A percentile compares a stretch with the other conserved stretches of the same genome.
Evolutionary conservation across 164 flowering plant genomes (phyloP).

Genomic region (Litsea cubeba): DNA sequence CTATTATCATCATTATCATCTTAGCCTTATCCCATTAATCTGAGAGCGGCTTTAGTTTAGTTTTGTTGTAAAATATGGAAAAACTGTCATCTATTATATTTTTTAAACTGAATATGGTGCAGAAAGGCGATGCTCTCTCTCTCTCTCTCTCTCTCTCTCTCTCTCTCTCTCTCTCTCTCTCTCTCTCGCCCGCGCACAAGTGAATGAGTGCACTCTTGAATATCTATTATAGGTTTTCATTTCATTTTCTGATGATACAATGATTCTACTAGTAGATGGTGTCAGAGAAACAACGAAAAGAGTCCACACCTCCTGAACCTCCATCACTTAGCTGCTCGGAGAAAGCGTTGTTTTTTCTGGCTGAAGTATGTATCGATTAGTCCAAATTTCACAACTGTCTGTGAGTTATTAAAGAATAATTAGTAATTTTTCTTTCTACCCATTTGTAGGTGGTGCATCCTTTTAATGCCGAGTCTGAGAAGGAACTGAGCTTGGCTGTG

Average conservation of each 20-base stretch:
- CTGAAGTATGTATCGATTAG: conserved; percentile 54
- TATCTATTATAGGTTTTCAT: neutral
- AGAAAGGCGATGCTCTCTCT: too few relatives aligned
- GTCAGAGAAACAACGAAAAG: conserved; percentile 84
- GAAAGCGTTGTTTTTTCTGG: conserved; percentile 69
- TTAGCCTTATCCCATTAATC: too few relatives aligned
- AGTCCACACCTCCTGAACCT: conserved; percentile 96
- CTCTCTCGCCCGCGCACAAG: neutral
- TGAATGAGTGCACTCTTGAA: neutral
- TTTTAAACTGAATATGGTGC: too few relatives aligned
- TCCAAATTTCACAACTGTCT: neutral
- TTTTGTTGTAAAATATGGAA: too few relatives aligned
- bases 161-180: too few relatives aligned
- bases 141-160: too few relatives aligned
- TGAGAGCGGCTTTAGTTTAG: too few relatives aligned
- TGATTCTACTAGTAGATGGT: conserved; percentile 55
- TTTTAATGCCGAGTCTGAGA: conserved; percentile 64
- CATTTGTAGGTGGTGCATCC: conserved; percentile 65
- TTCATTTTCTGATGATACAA: neutral
- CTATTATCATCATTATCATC: neutral
- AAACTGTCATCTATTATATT: too few relatives aligned
- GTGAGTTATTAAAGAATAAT: neutral
- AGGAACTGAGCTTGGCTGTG: conserved; percentile 74
- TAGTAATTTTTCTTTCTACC: conserved; percentile 1
- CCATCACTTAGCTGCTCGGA: conserved; percentile 50